These are phyloP conservation scores for Naegleria fowleri DNA, from an alignment of 208 protist species.

Conservation along the genomic window DNA sequence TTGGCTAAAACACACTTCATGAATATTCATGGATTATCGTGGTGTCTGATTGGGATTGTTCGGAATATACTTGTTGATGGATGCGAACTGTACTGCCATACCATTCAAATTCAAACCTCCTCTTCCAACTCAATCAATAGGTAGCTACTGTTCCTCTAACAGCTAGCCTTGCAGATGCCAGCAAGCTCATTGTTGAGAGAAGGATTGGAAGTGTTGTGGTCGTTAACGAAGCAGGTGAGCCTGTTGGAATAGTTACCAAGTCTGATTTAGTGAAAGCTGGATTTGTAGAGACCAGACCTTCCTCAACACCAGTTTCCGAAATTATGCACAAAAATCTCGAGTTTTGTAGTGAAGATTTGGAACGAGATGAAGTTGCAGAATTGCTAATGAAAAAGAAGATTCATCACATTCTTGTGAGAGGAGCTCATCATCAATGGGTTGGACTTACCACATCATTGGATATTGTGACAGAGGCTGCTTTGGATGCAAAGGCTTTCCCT, in stretches of 20 bases:
- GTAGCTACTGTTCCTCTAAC: background rate
- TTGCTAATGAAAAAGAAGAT: constrained; percentile 14
- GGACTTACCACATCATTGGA: background rate
- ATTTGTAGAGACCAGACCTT: background rate
- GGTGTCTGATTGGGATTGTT: too few species aligned
- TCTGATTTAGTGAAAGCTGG: background rate
- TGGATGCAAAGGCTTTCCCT: background rate
- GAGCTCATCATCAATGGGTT: background rate
- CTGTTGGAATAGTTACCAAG: background rate
- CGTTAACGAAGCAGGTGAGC: background rate
- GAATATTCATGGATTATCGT: too few species aligned
- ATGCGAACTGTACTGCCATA: too few species aligned
- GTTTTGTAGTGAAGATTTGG: background rate
- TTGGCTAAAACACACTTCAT: too few species aligned
- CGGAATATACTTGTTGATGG: too few species aligned
- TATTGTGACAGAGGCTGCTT: constrained; percentile 11
- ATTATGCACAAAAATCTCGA: background rate
- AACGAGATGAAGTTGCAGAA: background rate
- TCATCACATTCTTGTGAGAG: background rate
- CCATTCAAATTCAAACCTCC: too few species aligned
- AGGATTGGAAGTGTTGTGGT: background rate
- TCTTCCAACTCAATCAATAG: background rate
- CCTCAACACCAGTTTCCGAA: background rate
- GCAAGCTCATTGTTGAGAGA: background rate
- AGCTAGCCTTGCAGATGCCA: background rate